A percentile compares a stretch with the other conserved stretches of the same genome.
phyloP scores from a whole-genome alignment of 208 protist genomes.

The Vickermania ingenoplastis region DNA sequence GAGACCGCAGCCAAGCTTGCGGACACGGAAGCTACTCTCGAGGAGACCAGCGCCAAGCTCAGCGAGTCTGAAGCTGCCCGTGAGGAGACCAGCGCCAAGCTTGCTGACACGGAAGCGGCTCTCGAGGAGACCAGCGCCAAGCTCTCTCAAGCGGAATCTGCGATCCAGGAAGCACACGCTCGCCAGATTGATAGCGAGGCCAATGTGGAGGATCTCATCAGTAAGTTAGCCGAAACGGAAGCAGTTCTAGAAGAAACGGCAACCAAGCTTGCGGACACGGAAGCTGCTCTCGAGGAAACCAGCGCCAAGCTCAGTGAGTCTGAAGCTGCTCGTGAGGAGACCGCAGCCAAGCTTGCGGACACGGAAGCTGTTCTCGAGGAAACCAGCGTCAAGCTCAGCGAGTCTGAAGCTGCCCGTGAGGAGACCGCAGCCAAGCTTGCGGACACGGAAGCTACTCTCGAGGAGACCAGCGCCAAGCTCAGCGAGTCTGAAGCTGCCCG shows the following conservation, averaged over 20 bases:
- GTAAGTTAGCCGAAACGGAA: slow-evolving; percentile 8
- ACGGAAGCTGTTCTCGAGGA: too few relatives aligned
- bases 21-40: slow-evolving; percentile 9
- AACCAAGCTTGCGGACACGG: slow-evolving; percentile 10
- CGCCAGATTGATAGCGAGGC: slow-evolving; percentile 1
- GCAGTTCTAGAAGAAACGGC: slow-evolving; percentile 7
- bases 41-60: slow-evolving; percentile 4
- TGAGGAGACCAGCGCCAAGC: slow-evolving; percentile 1
- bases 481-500: too few relatives aligned
- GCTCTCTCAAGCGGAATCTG: background rate
- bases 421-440: too few relatives aligned
- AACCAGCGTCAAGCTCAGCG: too few relatives aligned
- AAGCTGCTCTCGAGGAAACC: too few relatives aligned
- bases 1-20: slow-evolving; percentile 1
- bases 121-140: background rate
- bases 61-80: background rate
- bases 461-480: too few relatives aligned
- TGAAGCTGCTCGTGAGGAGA: too few relatives aligned
- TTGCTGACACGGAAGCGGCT: background rate
- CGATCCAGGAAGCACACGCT: background rate
- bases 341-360: too few relatives aligned
- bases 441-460: too few relatives aligned
- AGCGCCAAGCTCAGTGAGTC: too few relatives aligned
- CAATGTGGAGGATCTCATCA: slow-evolving; percentile 8
- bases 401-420: too few relatives aligned